Base-by-base conservation (phyloP, 495 filamentous ascomycete species). In the Beverwykella pulmonaria region DNA sequence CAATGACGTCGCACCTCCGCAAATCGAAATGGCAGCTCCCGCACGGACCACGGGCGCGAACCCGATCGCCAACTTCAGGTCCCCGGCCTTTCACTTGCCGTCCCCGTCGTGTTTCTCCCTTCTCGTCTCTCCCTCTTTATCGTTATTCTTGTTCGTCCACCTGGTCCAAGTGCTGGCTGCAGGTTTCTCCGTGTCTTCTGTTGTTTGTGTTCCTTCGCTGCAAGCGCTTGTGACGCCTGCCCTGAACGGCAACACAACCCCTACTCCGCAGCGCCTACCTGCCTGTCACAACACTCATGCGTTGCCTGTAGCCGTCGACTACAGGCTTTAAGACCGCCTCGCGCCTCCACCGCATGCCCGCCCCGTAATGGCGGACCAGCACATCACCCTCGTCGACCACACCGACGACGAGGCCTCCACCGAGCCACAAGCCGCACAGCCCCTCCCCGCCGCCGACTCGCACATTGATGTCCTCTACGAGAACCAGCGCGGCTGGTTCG, bases 401-500 rank as follows among this genome's bases (percentile, higher is more conserved):
- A 78, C 75, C 49, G 50, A 76, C 48, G 44, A 76, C 59, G 39
- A 59, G 22, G 53, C 65, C 64, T 22, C 46, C 15, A 34, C 61
- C 49, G 49, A 70, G n/a, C 36, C 50, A 30, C 55, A 67, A 56
- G 59, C 61, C 52, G 64, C 52, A 56, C 9, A 57, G 34, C 55
- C 41, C 12, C 63, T 65, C 6, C 32, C 44, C 6, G 69, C 53
- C 4, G 69, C 70, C 26, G 67, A 76, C 29, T 67, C 84, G 2
- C 84, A 80, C 14, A 84, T 98, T 29, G 95, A 99, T 63, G 84
- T 97, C 12, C 83, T 99, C 8, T 97, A 96, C 73, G 95, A 99
- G 77, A 98, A 99, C 53, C 79, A 80, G 62, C 74, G 79, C 27
- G 78, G 79, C 22, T 69, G 71, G 41, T 97, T 97, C 73, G 77